Base-by-base conservation (phyloP, 352 stramenopile genomes). In the Phytophthora chlamydospora region DNA sequence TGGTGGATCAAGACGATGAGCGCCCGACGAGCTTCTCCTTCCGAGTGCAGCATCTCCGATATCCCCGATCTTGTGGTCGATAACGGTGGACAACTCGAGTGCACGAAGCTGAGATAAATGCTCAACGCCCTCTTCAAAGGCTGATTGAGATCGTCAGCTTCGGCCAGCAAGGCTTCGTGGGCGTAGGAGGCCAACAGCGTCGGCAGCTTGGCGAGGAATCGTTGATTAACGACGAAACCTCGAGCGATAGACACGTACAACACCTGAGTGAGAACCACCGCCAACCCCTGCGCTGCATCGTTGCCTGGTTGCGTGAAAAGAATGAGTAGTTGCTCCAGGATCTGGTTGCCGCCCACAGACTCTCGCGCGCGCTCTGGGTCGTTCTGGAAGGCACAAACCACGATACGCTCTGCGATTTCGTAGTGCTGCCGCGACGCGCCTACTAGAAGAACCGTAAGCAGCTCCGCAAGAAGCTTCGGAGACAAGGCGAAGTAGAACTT, bases 271-370 rank as follows among this genome's bases (percentile, higher is more conserved):
- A 90, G 60, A 4, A 77, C 76, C 12, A 77, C 51, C 4, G 73
- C 60, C 3, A 90, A 42, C 1, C 66, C 51, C 10, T 66, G 49
- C n/a, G 62, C 35, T 32, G 50, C 51, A 3, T 63, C 42, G 17
- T 68, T 74, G 2, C 63, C 59, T 21, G 76, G 66, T 36, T 91
- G 76, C 9, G 71, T 79, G 34, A 89, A 85, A 1, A 89, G 72
- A 27, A 91, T 89, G 19, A 91, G 58, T 3, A 89, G 51, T 39
- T 86, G 82, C 54, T 91, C 79, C 0, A 91, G 69, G 42, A 89
- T 87, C 29, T 89, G 76, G 44, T 74, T 86, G 6, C 76, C 78
- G 10, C 61, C 75, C 21, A 89, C 81, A 3, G 76, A 82, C 14
- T 60, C 43, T 4, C 72, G 74, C 19, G 84, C 74, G 13, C 73